phyloP scores from a whole-genome alignment of 768 basidiomycete genomes.

The Psilocybe cyanescens region DNA sequence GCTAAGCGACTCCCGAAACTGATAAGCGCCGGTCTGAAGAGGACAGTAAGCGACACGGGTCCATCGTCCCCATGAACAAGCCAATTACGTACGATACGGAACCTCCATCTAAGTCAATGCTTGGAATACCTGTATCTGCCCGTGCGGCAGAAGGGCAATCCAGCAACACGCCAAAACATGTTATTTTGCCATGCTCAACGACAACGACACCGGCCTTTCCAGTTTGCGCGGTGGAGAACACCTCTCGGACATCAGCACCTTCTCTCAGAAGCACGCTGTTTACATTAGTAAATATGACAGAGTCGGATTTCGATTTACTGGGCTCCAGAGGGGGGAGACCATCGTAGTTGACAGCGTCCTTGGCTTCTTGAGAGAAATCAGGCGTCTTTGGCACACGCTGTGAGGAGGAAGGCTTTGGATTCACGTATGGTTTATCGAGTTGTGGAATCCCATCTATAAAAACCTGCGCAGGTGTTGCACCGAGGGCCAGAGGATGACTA shows the following conservation, averaged over 20 bases:
- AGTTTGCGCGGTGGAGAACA: conserved; percentile 26
- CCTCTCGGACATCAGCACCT: conserved; percentile 32
- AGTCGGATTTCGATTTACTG: conserved; percentile 34
- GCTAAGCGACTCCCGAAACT: conserved; percentile 71
- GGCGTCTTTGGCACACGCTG: conserved; percentile 61
- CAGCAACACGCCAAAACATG: conserved; percentile 47
- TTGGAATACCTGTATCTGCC: conserved; percentile 24
- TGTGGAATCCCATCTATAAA: conserved; percentile 88
- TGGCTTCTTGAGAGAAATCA: conserved; percentile 61
- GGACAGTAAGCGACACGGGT: not conserved
- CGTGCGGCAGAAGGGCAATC: conserved; percentile 25
- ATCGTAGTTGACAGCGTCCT: conserved; percentile 56
- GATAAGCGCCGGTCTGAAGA: conserved; percentile 56
- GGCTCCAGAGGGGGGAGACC: conserved; percentile 68
- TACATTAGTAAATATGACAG: conserved; percentile 73
- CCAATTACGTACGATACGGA: conserved; percentile 53
- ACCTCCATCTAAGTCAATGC: conserved; percentile 69
- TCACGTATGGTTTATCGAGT: conserved; percentile 44
- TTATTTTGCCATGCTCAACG: conserved; percentile 57
- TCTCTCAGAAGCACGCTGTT: conserved; percentile 47
- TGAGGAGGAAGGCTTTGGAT: conserved; percentile 53
- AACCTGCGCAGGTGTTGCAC: conserved; percentile 82
- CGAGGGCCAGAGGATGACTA: conserved; percentile 75
- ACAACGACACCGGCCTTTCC: conserved; percentile 43
- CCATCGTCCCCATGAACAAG: conserved; percentile 25